Percentiles rank a stretch among this genome's conserved stretches.
Evolutionary conservation across 345 rosid genomes (phyloP).

Genomic region (Salix koriyanagi): DNA sequence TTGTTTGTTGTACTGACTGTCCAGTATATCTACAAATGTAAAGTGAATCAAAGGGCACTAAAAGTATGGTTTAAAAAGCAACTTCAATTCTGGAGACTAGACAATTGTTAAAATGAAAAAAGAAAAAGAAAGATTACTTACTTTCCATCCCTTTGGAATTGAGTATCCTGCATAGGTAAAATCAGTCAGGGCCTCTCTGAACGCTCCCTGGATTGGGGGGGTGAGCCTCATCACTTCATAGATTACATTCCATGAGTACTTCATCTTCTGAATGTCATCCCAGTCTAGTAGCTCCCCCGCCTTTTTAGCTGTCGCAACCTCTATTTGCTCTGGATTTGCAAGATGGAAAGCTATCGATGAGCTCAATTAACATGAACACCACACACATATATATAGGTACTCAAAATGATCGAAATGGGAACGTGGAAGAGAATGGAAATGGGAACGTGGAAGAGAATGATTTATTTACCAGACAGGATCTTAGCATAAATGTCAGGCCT

Average conservation of each 20-base stretch:
- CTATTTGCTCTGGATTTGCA: slow-evolving; percentile 39
- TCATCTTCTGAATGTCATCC: neutral
- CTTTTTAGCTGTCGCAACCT: neutral
- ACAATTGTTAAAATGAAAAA: no score
- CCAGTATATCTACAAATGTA: slow-evolving; percentile 35
- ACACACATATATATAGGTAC: neutral
- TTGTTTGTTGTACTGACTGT: slow-evolving; percentile 42
- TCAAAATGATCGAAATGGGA: neutral
- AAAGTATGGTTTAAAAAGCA: neutral
- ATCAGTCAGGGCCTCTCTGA: slow-evolving; percentile 4
- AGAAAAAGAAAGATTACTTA: neutral
- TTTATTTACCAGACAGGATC: slow-evolving; percentile 30
- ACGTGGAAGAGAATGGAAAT: neutral
- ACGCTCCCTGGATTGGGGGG: neutral
- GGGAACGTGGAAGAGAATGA: neutral
- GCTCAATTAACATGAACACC: neutral
- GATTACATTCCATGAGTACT: neutral
- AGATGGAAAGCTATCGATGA: neutral
- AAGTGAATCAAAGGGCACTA: neutral
- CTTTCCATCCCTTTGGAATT: neutral
- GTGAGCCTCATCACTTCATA: neutral
- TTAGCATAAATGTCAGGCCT: slow-evolving; percentile 41
- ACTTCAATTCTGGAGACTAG: neutral
- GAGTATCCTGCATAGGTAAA: slow-evolving; percentile 3
- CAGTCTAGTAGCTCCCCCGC: neutral